Conservation (phyloP, 2,329 filamentous ascomycete genomes). For the Fusarium sp. region DNA sequence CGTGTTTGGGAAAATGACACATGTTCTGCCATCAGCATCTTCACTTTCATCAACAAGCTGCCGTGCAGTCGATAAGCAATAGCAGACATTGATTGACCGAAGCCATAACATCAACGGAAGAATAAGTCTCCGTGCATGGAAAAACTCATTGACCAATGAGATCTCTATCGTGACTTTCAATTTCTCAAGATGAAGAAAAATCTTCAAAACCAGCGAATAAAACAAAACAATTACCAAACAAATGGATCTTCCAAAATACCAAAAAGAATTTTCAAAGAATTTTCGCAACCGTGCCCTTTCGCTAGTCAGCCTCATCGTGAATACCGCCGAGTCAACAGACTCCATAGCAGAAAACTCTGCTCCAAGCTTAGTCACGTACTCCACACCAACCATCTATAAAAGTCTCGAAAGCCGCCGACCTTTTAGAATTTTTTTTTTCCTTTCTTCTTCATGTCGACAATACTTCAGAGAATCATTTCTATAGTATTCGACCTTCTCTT, state of each 20-base stretch:
- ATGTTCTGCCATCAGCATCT: no score
- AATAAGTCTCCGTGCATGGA: fast-evolving
- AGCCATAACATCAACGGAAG: fast-evolving
- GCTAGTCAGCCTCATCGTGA: constrained; percentile 13
- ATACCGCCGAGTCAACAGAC: not conserved
- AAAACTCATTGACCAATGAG: not conserved
- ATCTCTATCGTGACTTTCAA: fast-evolving
- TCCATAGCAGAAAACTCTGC: not conserved
- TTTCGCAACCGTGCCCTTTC: constrained; percentile 2
- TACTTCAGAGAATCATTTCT: constrained; percentile 92
- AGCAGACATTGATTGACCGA: not conserved
- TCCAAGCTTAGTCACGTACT: not conserved
- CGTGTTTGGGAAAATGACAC: no score
- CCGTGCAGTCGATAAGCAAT: fast-evolving
- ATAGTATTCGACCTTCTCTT: constrained; percentile 95
- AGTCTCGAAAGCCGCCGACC: not conserved
- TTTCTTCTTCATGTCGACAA: constrained; percentile 71
- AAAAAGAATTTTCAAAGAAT: not conserved
- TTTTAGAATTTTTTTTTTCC: constrained; percentile 54
- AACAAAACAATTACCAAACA: not conserved
- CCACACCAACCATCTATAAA: constrained; percentile 29
- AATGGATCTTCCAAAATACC: not conserved
- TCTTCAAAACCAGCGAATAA: not conserved
- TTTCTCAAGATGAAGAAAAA: not conserved
- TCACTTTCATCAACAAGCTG: no score